Evolutionary conservation across 2,329 filamentous ascomycete species (phyloP), one percentile per base, ranked within the genome.

Genomic region (Cyphellophora europaea): DNA sequence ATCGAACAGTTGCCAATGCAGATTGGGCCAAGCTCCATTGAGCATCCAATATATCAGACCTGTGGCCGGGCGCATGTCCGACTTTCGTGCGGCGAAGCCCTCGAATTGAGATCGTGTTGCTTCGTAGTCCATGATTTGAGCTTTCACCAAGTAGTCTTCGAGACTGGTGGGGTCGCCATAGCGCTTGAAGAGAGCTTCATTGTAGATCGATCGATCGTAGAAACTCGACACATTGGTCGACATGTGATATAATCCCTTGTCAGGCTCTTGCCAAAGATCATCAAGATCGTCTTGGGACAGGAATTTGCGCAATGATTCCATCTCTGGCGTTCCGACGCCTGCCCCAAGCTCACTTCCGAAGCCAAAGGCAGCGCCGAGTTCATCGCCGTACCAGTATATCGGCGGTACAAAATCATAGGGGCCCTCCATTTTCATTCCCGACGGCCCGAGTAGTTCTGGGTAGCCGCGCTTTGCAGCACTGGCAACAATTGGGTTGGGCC

Each of bases 1-100:
- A 45, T 79, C 76, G 49, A 78, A 77, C 5, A 78, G 54, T 35
- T 74, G 72, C 76, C 77, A 81, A 48, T 79, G 76, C 17, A 80
- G 55, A 36, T 65, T 71, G 0, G 77, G 76, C 74, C 75, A 80
- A 1, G 75, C 76, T 30, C 69, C 69, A 44, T 77, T 78, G 21
- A 79, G 52, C 75, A 80, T 79, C 76, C 76, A 80, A 56, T 80
- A 80, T 11, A 80, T 69, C 31, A 72, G 32, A 0, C 76, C 76
- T 0, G 74, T 79, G 0, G 74, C 72, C 0, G 72, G 69, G 3
- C 68, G 57, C 1, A 56, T 51, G 1, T 59, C 61, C 40, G 51
- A 69, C 65, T 73, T 76, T 1, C 62, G 57, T 2, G 67, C 57
- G 0, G 65, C 58, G 47, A 69, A 79, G 0, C 57, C 72, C 48